Base-by-base conservation (phyloP, 2,329 filamentous ascomycete species). In the Paecilomyces niveus region DNA sequence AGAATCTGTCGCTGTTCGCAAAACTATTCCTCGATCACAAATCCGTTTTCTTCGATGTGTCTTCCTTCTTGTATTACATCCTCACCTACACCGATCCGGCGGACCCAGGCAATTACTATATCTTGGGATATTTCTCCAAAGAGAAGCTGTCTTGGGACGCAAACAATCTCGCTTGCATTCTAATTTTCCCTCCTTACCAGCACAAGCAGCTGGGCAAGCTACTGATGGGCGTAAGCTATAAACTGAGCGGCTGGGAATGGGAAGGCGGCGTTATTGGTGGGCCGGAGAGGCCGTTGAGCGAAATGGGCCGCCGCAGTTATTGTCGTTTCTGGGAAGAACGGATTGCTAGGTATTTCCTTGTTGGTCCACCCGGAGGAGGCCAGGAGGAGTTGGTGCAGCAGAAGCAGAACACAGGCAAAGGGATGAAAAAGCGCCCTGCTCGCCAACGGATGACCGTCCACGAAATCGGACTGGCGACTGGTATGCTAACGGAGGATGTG, bases 111-210 rank as follows among this genome's bases (percentile, higher is more conserved):
- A 65, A 69, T 59, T 68, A 74, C 65, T 85, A 88, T 68, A 87
- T 97, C 31, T 85, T 93, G 1, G 94, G 94, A n/a, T 97, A 97
- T 81, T 99, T 97, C 78, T 95, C 90, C 63, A 97, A 99, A 72
- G 94, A 99, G 74, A 97, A 97, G 73, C 89, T 97, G 81, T 96
- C 91, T 3, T 99, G 94, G 93, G 94, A 99, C 69, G 92, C 93
- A 68, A 97, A 99, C 74, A 99, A 97, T 65, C 82, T 99, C 4
- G 94, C 94, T 0, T 99, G 94, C 71, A 99, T 99, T 65, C 81
- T 97, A 6, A 84, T 97, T 15, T 97, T 97, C 69, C 94, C 94
- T 1, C 94, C 94, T 0, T 97, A 93, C 86, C 93, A 97, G 74
- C 87, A 89, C 62, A 92, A 91, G 64, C 92, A 93, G 1, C 82